Conservation (phyloP, 306 rosid genomes). For the Lupinus albus region DNA sequence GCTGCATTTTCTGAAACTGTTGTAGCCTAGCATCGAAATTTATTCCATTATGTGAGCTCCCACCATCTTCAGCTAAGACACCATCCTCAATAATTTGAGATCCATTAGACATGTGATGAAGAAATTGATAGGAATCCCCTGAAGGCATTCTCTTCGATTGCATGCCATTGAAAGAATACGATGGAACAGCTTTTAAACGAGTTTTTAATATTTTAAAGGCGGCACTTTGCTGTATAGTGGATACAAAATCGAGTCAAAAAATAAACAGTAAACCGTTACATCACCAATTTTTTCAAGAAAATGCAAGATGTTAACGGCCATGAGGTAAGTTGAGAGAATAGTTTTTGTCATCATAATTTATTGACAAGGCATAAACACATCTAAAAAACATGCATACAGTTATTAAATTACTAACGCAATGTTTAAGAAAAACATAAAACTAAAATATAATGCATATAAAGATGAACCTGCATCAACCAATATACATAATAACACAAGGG, state of each 20-base stretch:
- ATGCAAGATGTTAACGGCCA: conserved; percentile 17
- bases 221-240: conserved; percentile 80
- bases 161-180: conserved; percentile 61
- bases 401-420: neutral
- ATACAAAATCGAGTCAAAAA: conserved; percentile 29
- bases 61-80: conserved; percentile 49
- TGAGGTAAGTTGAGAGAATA: conserved; percentile 28
- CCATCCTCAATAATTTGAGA: conserved; percentile 65
- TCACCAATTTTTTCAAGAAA: neutral
- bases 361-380: neutral
- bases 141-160: conserved; percentile 56
- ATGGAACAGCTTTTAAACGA: conserved; percentile 81
- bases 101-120: conserved; percentile 50
- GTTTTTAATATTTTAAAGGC: conserved; percentile 86
- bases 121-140: conserved; percentile 56
- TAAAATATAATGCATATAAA: conserved; percentile 7
- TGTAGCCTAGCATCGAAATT: conserved; percentile 69
- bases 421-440: conserved; percentile 5
- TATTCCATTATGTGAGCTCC: conserved; percentile 58
- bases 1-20: conserved; percentile 82
- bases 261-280: conserved; percentile 10
- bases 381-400: too few species aligned
- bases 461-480: neutral
- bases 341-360: neutral
- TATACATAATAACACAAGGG: neutral